phyloP scores from a whole-genome alignment of 805 yeast species.

The Wickerhamiella shivajii region DNA sequence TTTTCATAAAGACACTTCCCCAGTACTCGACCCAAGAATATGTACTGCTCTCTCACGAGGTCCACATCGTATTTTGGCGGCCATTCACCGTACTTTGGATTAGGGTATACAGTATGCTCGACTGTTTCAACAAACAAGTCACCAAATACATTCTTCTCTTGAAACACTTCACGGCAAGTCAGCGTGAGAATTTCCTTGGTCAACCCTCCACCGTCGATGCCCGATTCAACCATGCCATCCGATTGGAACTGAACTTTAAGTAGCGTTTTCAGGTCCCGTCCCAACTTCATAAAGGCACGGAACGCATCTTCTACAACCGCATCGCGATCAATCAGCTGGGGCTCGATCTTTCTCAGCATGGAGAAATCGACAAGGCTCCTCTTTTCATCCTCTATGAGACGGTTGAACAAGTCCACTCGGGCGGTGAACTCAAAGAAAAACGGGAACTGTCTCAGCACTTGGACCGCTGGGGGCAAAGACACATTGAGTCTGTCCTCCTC shows the following conservation, averaged over 20 bases:
- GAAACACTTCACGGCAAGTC: constrained; percentile 54
- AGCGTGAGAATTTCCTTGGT: constrained; percentile 80
- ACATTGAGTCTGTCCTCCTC: constrained; percentile 11
- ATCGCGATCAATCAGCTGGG: constrained; percentile 40
- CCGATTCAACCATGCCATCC: constrained; percentile 65
- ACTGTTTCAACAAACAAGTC: constrained; percentile 32
- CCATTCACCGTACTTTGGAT: constrained; percentile 26
- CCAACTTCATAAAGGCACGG: constrained; percentile 38
- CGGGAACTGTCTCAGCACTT: constrained; percentile 50
- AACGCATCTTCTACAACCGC: constrained; percentile 63
- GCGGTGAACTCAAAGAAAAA: constrained; percentile 64
- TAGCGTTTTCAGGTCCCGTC: constrained; percentile 41
- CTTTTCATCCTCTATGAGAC: constrained; percentile 43
- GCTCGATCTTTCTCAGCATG: neutral
- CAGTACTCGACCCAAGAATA: constrained; percentile 63
- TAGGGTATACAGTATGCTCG: constrained; percentile 60
- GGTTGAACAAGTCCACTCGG: constrained; percentile 60
- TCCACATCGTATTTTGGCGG: neutral
- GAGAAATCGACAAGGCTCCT: constrained; percentile 8
- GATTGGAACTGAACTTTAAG: constrained; percentile 55
- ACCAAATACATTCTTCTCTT: constrained; percentile 21
- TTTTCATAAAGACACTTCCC: constrained; percentile 85
- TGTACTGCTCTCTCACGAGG: constrained; percentile 21
- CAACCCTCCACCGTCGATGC: constrained; percentile 94
- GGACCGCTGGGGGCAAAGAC: constrained; percentile 23